Evolutionary conservation across 2,329 filamentous ascomycete species (phyloP), one percentile per base, ranked within the genome.

Genomic region (Aureobasidium melanogenum): DNA sequence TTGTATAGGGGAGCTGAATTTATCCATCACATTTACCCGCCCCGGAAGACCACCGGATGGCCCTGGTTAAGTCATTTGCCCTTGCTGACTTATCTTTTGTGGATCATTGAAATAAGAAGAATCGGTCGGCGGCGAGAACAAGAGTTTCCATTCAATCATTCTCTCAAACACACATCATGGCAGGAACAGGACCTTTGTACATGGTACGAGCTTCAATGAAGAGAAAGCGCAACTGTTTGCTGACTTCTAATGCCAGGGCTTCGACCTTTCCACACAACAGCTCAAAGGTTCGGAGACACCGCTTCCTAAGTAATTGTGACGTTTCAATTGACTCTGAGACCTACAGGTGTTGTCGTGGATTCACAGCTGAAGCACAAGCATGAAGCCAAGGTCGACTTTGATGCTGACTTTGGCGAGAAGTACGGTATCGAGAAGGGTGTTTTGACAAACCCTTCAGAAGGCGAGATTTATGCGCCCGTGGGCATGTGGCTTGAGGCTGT

Each of bases 201-300:
- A 32, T 60, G 57, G 57, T 60, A 60, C 26, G 36, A 5, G 26
- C n/a, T 32, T 2, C 9, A 6, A 12, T 4, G 48, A 5, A 46
- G 30, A 39, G 6, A 15, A 34, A 26, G 52, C 38, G 24, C 10
- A 19, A 48, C 19, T 17, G 24, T 44, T 48, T 32, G 56, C 56
- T 59, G 32, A 59, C 56, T 1, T 30, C 1, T 12, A 26, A 60
- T 24, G 22, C 32, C 34, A 64, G 70, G 94, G 94, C 63, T 92
- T 97, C 74, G 94, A 99, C 77, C 86, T 97, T 63, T 97, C 92
- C 46, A 97, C 94, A 62, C 94, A 97, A 75, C 93, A 97, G 74
- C 82, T 97, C 62, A 97, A 99, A 82, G 92, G 90, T 85, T 74
- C 66, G 70, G 43, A 44, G 9, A 46, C 10, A 39, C 22, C 36